Evolutionary conservation across 164 flowering plant species (phyloP).

Genomic region (Platanus orientalis): DNA sequence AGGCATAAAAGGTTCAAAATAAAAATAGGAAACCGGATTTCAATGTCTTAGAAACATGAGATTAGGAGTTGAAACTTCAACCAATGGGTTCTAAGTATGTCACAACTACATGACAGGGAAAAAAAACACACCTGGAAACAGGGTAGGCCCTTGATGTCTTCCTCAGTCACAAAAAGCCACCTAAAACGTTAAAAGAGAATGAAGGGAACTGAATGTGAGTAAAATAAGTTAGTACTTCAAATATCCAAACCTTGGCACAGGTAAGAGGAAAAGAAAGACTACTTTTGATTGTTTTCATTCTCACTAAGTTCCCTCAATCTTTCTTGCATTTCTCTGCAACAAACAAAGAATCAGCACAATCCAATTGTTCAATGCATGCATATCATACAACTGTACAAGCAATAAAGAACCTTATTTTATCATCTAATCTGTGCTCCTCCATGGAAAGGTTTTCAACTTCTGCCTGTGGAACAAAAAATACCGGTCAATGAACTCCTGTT

Average conservation of each 20-base stretch:
- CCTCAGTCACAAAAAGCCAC: constrained; percentile 96
- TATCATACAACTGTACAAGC: neutral
- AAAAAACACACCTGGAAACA: constrained; percentile 70
- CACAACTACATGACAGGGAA: constrained; percentile 3
- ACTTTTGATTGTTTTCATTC: constrained; percentile 84
- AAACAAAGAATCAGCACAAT: constrained; percentile 21
- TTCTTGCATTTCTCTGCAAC: constrained; percentile 89
- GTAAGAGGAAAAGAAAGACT: constrained; percentile 5
- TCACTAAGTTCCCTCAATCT: constrained; percentile 80
- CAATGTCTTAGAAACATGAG: neutral
- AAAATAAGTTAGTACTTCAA: neutral
- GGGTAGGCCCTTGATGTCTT: constrained; percentile 83
- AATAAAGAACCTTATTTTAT: constrained; percentile 43
- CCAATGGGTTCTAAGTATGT: no score
- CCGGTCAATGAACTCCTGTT: neutral
- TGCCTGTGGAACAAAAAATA: constrained; percentile 45
- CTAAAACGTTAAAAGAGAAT: constrained; percentile 27
- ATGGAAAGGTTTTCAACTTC: constrained; percentile 69
- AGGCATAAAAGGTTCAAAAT: constrained; percentile 7
- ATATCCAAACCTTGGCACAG: neutral
- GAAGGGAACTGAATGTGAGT: neutral
- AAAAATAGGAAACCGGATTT: neutral
- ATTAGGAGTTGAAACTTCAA: neutral
- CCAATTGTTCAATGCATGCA: constrained; percentile 1
- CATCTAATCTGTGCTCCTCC: constrained; percentile 75